Base-by-base conservation (phyloP, 2,329 filamentous ascomycete species). In the Sporothrix protearum region DNA sequence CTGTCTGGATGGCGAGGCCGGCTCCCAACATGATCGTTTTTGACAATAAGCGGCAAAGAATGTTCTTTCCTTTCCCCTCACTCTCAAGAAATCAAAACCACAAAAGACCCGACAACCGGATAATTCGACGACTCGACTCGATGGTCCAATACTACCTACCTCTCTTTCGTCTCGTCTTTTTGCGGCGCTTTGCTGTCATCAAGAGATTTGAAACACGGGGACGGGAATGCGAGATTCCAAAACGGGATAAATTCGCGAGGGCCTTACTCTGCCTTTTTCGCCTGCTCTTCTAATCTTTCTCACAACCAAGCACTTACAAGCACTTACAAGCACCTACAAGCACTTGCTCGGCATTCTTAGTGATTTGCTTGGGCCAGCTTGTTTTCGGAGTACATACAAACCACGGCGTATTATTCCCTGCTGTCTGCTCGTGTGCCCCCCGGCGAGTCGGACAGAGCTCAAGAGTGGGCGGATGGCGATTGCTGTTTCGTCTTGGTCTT, bases 131-230 rank as follows among this genome's bases (percentile, higher is more conserved):
- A 30, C 33, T 42, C 10, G 12, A 12, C 42, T n/a, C n/a, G n/a
- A n/a, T n/a, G n/a, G n/a, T n/a, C n/a, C n/a, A 47, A 39, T 51
- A 63, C 19, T 7, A 9, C 16, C 19, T 7, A 9, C 16, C 2
- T 59, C 12, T 9, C 45, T 71, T 70, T 66, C 57, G 57, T 70
- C 57, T 70, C 69, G 66, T 64, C 57, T 66, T 25, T 67, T 63
- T 16, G 28, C 22, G 45, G 55, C 55, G 39, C 42, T 33, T 63
- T 51, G 30, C 39, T 63, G 45, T 61, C 33, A 49, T 45, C 6
- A 49, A 1, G 28, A 55, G 7, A n/a, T 64, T 28, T 70, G 57
- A 70, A 70, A 70, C 69, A 55, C 69, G 69, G 69, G 63, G 57
- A 66, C 33, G 59, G 45, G 3, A 57, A 59, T 59, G 51, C 19